Conservation (phyloP, 495 filamentous ascomycete species). For the Halenospora varia region DNA sequence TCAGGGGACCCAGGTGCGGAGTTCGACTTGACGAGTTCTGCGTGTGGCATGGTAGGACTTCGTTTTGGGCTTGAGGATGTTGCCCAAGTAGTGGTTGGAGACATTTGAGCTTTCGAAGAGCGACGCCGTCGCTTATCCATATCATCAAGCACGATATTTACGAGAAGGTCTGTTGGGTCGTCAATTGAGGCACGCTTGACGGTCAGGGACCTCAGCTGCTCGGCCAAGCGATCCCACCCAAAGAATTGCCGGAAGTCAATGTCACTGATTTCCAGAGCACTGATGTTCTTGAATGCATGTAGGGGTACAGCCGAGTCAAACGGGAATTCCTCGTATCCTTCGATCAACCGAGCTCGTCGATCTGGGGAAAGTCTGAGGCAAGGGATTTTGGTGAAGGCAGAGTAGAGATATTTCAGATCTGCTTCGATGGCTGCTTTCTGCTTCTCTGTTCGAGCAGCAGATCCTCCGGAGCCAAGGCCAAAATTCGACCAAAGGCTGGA, state of each 20-base stretch:
- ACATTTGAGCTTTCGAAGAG: slow-evolving; percentile 78
- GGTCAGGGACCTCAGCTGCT: slow-evolving; percentile 86
- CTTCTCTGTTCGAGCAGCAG: slow-evolving; percentile 74
- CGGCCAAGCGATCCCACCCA: slow-evolving; percentile 90
- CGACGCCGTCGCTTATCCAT: slow-evolving; percentile 86
- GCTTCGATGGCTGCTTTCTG: slow-evolving; percentile 78
- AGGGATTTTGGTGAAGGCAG: slow-evolving; percentile 97
- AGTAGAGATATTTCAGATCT: slow-evolving; percentile 94
- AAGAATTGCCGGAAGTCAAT: slow-evolving; percentile 96
- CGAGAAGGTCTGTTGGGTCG: slow-evolving; percentile 84
- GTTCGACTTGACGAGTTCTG: slow-evolving; percentile 51
- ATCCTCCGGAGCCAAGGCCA: slow-evolving; percentile 69
- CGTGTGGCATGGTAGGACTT: slow-evolving; percentile 49
- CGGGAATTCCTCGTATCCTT: slow-evolving; percentile 94
- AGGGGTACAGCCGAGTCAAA: slow-evolving; percentile 97
- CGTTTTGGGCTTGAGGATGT: slow-evolving; percentile 54
- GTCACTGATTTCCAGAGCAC: slow-evolving; percentile 87
- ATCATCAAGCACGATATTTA: slow-evolving; percentile 91
- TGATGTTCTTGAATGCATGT: slow-evolving; percentile 92
- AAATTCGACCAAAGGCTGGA: slow-evolving; percentile 87
- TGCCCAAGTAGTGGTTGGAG: slow-evolving; percentile 65
- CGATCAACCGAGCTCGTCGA: slow-evolving; percentile 80
- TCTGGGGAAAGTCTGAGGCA: slow-evolving; percentile 85
- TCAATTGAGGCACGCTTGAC: slow-evolving; percentile 84
- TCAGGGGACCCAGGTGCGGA: slow-evolving; percentile 65